Evolutionary conservation across 164 flowering plant genomes (phyloP).

Genomic region (Cinnamomum chago): DNA sequence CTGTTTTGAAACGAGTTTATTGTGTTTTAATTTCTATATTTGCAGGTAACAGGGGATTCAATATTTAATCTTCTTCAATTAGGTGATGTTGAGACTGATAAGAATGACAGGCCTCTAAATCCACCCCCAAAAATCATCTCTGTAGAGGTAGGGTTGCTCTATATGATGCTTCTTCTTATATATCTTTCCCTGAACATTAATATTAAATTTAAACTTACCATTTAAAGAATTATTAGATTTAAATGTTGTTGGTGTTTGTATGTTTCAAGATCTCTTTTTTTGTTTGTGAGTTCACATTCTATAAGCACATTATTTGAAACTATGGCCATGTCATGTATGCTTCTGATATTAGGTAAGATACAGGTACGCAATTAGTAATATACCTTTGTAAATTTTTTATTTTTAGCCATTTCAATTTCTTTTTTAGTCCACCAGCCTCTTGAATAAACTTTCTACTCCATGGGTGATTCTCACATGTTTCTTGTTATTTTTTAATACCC

Average conservation of each 20-base stretch:
- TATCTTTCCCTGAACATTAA: neutral
- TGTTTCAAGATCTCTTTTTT: neutral
- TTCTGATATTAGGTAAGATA: too few relatives aligned
- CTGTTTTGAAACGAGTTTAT: neutral
- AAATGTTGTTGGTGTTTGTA: neutral
- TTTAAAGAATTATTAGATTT: too few relatives aligned
- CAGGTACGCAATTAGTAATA: too few relatives aligned
- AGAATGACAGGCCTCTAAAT: constrained; percentile 77
- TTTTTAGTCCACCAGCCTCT: too few relatives aligned
- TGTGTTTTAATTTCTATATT: constrained; percentile 1
- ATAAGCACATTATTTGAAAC: neutral
- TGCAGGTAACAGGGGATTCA: constrained; percentile 92
- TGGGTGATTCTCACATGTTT: too few relatives aligned
- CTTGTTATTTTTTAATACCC: too few relatives aligned
- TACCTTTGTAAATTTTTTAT: too few relatives aligned
- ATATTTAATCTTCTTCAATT: constrained; percentile 69
- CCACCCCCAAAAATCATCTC: constrained; percentile 71
- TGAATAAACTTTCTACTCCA: too few relatives aligned
- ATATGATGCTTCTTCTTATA: neutral
- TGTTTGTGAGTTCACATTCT: neutral
- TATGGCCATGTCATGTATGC: neutral
- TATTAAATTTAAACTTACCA: neutral
- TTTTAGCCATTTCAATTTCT: too few relatives aligned
- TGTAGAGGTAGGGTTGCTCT: constrained; percentile 55
- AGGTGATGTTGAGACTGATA: constrained; percentile 79